Conservation (phyloP, 2,329 filamentous ascomycete genomes). For the Fusarium temperatum region DNA sequence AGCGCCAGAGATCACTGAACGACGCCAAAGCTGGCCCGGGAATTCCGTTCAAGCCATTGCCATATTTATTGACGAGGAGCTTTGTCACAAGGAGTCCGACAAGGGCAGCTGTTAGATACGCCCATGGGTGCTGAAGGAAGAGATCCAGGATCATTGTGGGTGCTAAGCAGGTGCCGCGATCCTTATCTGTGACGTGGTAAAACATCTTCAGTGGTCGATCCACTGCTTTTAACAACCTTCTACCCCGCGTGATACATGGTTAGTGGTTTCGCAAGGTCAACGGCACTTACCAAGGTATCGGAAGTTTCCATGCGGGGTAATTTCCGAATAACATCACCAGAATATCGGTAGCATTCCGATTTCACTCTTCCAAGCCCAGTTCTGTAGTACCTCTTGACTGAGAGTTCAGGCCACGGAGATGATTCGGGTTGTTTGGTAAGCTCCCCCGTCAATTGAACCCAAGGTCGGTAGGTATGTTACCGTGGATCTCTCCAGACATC, state of each 20-base stretch:
- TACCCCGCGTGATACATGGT: neutral
- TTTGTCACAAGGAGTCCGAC: neutral
- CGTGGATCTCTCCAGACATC: neutral
- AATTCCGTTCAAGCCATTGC: neutral
- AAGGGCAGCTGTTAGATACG: neutral
- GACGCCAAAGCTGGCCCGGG: conserved; percentile 11
- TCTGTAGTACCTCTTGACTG: neutral
- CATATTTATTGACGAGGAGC: conserved; percentile 4
- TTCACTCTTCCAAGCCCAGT: neutral
- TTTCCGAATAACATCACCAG: neutral
- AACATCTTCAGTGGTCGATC: neutral
- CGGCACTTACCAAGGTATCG: neutral
- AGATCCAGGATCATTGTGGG: neutral
- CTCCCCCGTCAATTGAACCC: neutral
- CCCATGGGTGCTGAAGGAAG: neutral
- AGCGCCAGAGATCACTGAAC: conserved; percentile 12
- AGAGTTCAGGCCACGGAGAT: neutral
- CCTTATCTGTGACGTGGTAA: neutral
- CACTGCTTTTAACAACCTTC: neutral
- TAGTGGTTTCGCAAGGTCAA: neutral
- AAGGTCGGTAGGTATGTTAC: neutral
- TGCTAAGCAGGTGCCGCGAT: neutral
- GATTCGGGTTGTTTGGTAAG: neutral
- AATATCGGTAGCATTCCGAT: neutral
- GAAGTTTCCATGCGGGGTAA: neutral